Evolutionary conservation across 169 alveolate species (phyloP).

Genomic region (Babesia divergens): DNA sequence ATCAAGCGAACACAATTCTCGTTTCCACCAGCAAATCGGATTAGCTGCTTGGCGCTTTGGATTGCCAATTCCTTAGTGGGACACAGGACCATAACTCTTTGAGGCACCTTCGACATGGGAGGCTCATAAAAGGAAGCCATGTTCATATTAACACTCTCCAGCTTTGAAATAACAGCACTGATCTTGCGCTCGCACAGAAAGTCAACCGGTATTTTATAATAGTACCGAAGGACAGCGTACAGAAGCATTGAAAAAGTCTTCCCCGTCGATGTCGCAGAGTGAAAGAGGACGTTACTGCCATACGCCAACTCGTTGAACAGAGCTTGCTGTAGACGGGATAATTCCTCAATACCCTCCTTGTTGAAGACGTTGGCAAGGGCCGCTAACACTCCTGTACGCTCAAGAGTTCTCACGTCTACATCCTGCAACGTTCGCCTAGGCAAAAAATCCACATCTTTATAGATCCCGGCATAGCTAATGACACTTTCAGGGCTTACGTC

Average conservation of each 20-base stretch:
- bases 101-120: not conserved
- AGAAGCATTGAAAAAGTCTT: conserved; percentile 57
- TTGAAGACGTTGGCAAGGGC: conserved; percentile 9
- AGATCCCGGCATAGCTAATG: conserved; percentile 22
- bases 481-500: conserved; percentile 23
- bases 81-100: conserved; percentile 41
- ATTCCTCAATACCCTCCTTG: conserved; percentile 3
- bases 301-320: conserved; percentile 44
- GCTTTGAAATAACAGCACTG: not conserved
- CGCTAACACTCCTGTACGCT: conserved; percentile 18
- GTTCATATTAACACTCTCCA: not conserved
- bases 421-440: conserved; percentile 9
- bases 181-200: not conserved
- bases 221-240: conserved; percentile 46
- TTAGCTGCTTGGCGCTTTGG: conserved; percentile 51
- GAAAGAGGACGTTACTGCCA: conserved; percentile 55
- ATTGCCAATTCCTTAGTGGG: conserved; percentile 65
- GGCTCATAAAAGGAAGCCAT: not conserved
- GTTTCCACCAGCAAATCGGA: conserved; percentile 33
- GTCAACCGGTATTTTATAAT: conserved; percentile 20
- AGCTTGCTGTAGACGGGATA: conserved; percentile 31
- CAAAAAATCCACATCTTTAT: conserved; percentile 13
- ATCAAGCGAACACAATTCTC: conserved; percentile 24
- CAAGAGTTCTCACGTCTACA: not conserved
- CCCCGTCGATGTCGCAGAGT: conserved; percentile 60